These are phyloP conservation scores for Psilocybe cyanescens DNA, from an alignment of 768 basidiomycete genomes.

Conservation along the genomic window DNA sequence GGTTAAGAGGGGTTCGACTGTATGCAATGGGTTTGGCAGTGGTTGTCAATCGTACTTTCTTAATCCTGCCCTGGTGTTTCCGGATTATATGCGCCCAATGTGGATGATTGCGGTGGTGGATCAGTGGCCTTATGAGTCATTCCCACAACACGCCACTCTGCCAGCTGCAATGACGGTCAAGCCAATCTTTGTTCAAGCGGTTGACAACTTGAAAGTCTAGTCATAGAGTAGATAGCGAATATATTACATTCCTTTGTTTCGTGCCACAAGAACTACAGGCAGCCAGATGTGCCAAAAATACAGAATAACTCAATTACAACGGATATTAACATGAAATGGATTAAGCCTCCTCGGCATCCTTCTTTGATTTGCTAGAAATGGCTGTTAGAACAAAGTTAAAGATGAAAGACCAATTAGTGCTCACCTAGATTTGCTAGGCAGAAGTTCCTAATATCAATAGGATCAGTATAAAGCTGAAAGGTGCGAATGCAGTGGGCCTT, in stretches of 20 bases:
- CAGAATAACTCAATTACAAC: not conserved
- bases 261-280: slow-evolving; percentile 1
- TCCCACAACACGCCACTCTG: not conserved
- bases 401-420: not conserved
- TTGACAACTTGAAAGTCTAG: not conserved
- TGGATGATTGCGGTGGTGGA: not conserved
- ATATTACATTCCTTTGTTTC: slow-evolving; percentile 2
- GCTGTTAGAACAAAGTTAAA: not conserved
- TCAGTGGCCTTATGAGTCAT: not conserved
- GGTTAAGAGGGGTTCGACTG: no score
- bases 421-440: slow-evolving; percentile 44
- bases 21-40: no score
- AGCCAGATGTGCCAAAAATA: slow-evolving; percentile 7
- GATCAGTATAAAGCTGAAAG: slow-evolving; percentile 4
- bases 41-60: no score
- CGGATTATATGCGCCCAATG: not conserved
- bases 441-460: slow-evolving; percentile 35
- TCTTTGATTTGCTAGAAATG: slow-evolving; percentile 38
- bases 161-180: no score
- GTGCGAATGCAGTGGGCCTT: slow-evolving; percentile 14
- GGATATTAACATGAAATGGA: slow-evolving; percentile 11
- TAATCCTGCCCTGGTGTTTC: no score
- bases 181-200: not conserved
- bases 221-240: not conserved
- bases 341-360: slow-evolving; percentile 42